These are phyloP conservation scores for Rubus parviflorus DNA, from an alignment of 306 rosid genomes.

Conservation along the genomic window DNA sequence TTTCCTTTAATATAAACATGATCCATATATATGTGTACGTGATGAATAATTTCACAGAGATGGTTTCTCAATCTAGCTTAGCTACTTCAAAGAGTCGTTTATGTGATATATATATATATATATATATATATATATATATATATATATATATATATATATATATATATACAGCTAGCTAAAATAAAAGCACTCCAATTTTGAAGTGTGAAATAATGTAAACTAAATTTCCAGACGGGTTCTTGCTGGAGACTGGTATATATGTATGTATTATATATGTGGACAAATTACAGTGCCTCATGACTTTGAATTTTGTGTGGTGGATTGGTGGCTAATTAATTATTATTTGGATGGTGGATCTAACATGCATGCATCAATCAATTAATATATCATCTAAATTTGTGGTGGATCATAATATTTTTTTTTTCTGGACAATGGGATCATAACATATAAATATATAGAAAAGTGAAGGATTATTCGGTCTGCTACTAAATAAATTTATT, in stretches of 20 bases:
- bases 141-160: too few relatives aligned
- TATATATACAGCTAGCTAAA: too few relatives aligned
- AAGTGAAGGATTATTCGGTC: neutral
- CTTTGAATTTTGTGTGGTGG: neutral
- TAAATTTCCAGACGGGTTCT: too few relatives aligned
- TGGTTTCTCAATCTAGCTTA: neutral
- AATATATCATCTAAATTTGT: neutral
- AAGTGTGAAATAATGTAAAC: neutral
- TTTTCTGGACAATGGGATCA: neutral
- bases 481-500: neutral
- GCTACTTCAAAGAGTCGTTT: neutral
- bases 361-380: neutral
- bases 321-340: neutral
- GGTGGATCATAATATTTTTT: neutral
- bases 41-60: neutral
- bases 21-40: neutral
- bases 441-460: too few relatives aligned
- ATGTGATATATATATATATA: too few relatives aligned
- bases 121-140: too few relatives aligned
- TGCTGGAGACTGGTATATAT: neutral
- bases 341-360: neutral
- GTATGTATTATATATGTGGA: neutral
- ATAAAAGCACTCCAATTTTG: too few relatives aligned
- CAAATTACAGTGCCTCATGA: neutral
- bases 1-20: neutral